Conservation (phyloP, 2,329 filamentous ascomycete species). For the Talaromyces amestolkiae region DNA sequence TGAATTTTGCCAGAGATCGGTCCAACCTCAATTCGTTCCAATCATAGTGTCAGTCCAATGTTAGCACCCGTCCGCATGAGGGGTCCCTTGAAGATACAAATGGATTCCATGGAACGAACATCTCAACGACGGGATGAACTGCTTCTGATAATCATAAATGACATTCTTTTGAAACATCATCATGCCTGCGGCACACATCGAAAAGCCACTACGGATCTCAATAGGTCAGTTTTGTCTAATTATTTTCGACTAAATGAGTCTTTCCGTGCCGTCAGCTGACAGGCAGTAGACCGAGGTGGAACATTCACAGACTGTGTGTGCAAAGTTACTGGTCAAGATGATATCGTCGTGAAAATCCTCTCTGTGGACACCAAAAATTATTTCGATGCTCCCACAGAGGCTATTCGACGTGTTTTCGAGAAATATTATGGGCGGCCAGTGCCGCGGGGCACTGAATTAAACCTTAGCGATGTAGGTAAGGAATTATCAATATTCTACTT, state of each 20-base stretch:
- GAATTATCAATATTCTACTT: background rate
- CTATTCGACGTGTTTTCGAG: constrained; percentile 8
- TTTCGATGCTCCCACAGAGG: constrained; percentile 3
- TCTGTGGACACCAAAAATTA: constrained; percentile 9
- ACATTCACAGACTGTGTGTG: constrained; percentile 7
- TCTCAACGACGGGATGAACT: background rate
- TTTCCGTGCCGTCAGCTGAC: background rate
- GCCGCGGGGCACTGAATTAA: background rate
- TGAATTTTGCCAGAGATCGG: background rate
- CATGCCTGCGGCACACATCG: background rate
- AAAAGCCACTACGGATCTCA: background rate
- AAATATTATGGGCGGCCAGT: background rate
- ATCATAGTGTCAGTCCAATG: background rate
- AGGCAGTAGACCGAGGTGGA: constrained; percentile 1
- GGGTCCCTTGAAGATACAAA: background rate
- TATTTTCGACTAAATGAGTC: background rate
- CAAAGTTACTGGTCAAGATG: background rate
- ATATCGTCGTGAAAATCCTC: constrained; percentile 11
- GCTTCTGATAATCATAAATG: background rate
- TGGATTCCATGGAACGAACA: background rate
- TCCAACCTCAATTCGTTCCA: background rate
- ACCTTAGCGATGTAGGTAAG: background rate
- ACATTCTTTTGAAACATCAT: background rate
- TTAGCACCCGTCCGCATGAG: background rate
- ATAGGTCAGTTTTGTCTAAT: background rate